Percentiles rank a stretch among this genome's conserved stretches.
phyloP scores from a whole-genome alignment of 331 rosid genomes.

The Pyracantha coccinea region DNA sequence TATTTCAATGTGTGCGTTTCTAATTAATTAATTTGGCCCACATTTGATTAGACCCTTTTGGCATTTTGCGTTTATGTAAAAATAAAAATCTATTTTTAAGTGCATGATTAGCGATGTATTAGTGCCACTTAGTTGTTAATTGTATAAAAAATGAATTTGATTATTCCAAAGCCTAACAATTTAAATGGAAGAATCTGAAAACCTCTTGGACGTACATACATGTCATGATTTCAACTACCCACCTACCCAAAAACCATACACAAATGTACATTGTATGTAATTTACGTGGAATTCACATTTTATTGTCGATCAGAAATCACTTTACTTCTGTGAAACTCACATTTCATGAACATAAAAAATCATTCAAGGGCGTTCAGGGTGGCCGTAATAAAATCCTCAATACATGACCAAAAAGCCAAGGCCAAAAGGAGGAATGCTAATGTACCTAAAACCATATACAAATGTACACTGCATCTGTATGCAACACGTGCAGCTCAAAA shows the following conservation, averaged over 20 bases:
- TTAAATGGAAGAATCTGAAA: slow-evolving; percentile 4
- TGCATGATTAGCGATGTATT: neutral
- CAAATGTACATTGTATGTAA: neutral
- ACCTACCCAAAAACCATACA: neutral
- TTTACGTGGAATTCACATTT: neutral
- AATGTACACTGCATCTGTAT: too few species aligned
- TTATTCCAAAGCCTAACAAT: slow-evolving; percentile 12
- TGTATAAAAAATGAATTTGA: neutral
- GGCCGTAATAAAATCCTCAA: neutral
- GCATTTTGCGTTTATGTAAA: slow-evolving; percentile 5
- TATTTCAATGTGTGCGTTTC: neutral
- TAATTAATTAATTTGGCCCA: neutral
- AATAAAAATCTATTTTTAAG: neutral
- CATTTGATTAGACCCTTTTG: slow-evolving; percentile 18
- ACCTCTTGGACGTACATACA: neutral
- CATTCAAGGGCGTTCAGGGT: accelerated
- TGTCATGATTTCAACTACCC: neutral
- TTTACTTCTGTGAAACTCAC: neutral
- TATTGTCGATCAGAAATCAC: neutral
- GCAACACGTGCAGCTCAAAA: neutral
- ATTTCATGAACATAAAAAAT: too few species aligned
- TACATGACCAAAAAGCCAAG: neutral
- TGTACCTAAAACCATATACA: too few species aligned
- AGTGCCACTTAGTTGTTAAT: slow-evolving; percentile 4
- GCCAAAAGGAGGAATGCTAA: neutral